These are phyloP conservation scores for Colletotrichum chlorophyti DNA, from an alignment of 2,329 filamentous ascomycete species.

Conservation along the genomic window DNA sequence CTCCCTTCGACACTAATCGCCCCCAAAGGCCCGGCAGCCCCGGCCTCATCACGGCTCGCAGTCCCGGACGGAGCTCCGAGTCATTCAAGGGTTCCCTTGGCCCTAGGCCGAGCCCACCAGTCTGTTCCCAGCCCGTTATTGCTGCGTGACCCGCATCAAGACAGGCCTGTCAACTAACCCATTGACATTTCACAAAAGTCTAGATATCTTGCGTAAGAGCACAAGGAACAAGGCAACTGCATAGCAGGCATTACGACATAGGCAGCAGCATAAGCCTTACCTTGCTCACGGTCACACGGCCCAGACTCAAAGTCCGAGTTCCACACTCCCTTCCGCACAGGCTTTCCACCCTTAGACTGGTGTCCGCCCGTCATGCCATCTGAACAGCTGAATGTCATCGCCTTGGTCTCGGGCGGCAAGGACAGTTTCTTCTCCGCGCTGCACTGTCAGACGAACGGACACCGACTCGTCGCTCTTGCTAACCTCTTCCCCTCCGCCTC, in stretches of 20 bases:
- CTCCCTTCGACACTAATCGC: not conserved
- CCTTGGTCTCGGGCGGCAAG: conserved; percentile 93
- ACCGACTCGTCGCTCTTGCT: conserved; percentile 84
- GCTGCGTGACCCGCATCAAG: not conserved
- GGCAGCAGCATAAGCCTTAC: not conserved
- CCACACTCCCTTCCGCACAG: not conserved
- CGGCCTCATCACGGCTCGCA: not conserved
- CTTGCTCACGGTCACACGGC: not conserved
- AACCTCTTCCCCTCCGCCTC: conserved; percentile 74
- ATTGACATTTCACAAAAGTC: conserved; percentile 1
- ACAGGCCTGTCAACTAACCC: not conserved
- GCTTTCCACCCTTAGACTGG: not conserved
- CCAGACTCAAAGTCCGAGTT: not conserved
- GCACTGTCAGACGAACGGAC: conserved; percentile 87
- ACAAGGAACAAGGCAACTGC: not conserved
- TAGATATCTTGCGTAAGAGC: too few species aligned
- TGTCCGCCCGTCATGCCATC: conserved; percentile 43
- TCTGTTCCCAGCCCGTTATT: conserved; percentile 10
- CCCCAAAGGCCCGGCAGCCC: not conserved
- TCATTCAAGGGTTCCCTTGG: conserved; percentile 18
- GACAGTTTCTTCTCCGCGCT: conserved; percentile 94
- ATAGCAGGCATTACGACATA: not conserved
- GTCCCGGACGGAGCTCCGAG: conserved; percentile 11
- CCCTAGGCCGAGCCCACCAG: not conserved
- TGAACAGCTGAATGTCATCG: conserved; percentile 77